These are phyloP conservation scores for Cladosporium phlei DNA, from an alignment of 2,329 filamentous ascomycete species.

Conservation along the genomic window DNA sequence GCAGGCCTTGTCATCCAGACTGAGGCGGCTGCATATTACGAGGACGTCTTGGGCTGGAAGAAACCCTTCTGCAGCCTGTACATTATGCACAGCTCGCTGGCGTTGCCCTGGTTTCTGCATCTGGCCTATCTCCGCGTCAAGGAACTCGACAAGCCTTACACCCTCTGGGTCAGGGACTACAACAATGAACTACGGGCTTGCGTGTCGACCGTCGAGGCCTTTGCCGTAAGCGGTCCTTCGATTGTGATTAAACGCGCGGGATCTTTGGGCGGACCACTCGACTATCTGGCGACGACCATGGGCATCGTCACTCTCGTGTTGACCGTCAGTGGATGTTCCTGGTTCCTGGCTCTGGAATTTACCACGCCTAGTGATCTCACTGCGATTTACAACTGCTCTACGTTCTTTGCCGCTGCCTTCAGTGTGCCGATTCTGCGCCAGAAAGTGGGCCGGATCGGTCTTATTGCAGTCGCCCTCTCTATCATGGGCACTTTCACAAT, in stretches of 20 bases:
- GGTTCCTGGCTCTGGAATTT: conserved; percentile 29
- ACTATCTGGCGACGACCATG: conserved; percentile 29
- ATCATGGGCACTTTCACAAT: conserved; percentile 31
- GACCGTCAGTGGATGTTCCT: conserved; percentile 27
- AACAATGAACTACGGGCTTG: conserved; percentile 27
- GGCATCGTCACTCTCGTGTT: conserved; percentile 27
- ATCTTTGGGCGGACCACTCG: conserved; percentile 25
- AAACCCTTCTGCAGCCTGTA: conserved; percentile 32
- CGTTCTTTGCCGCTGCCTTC: conserved; percentile 33
- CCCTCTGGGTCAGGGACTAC: conserved; percentile 27
- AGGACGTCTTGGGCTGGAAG: conserved; percentile 30
- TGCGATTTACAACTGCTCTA: conserved; percentile 34
- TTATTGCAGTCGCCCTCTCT: conserved; percentile 29
- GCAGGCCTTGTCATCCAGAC: conserved; percentile 30
- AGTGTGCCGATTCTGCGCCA: conserved; percentile 29
- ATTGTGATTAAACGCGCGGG: conserved; percentile 24
- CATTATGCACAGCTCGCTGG: conserved; percentile 29
- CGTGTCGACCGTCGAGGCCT: conserved; percentile 28
- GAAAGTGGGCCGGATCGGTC: conserved; percentile 24
- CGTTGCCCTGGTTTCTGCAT: conserved; percentile 29
- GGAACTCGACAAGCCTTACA: conserved; percentile 20
- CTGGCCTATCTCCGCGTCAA: conserved; percentile 24
- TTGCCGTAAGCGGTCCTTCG: conserved; percentile 22
- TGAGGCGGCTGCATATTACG: conserved; percentile 31
- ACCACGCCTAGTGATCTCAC: conserved; percentile 32